Base-by-base conservation (phyloP, 2,329 filamentous ascomycete genomes). In the Epichloe glyceriae region DNA sequence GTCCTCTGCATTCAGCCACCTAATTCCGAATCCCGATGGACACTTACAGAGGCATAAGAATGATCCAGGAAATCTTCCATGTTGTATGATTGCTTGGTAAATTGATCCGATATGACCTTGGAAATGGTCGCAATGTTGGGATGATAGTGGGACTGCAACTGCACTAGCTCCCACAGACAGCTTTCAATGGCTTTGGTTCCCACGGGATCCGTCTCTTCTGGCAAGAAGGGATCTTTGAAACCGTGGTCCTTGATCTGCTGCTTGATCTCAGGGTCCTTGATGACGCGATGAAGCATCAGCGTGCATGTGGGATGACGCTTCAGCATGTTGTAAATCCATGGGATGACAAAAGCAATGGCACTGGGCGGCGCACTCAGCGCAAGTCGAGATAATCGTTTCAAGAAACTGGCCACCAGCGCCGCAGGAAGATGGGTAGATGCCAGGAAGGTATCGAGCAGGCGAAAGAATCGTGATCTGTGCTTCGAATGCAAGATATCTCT, bases 21-120 rank as follows among this genome's bases (percentile, higher is more conserved):
- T 20, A 5, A 37, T 37, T 17, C 14, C 14, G 17, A 4, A 1
- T 10, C 19, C 33, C 19, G 6, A 10, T 26, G 30, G 35, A 30
- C n/a, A 77, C 79, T 75, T 76, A 85, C 83, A 63, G 81, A 87
- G 60, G 74, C 79, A 67, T 97, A 98, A 0, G 88, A 91, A 65
- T 97, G 89, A 63, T 98, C 93, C 46, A 97, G 70, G 67, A 98
- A 98, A 63, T 98, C 93, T 63, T 98, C 93, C n/a, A 96, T 70
- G 59, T 89, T 93, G 68, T 97, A 98, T 3, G 85, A 78, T 58
- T 89, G 83, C 70, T 98, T 98, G 2, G 93, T 98, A 66, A 97
- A 98, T 65, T 97, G 93, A 69, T 97, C 89, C 2, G 87, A 87
- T 52, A 98, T 82, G 56, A 98, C 95, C 67, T 89, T 93, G 43